Evolutionary conservation across 345 rosid genomes (phyloP), one percentile per base, ranked within the genome.

Genomic region (Eucalyptus dawsonii): DNA sequence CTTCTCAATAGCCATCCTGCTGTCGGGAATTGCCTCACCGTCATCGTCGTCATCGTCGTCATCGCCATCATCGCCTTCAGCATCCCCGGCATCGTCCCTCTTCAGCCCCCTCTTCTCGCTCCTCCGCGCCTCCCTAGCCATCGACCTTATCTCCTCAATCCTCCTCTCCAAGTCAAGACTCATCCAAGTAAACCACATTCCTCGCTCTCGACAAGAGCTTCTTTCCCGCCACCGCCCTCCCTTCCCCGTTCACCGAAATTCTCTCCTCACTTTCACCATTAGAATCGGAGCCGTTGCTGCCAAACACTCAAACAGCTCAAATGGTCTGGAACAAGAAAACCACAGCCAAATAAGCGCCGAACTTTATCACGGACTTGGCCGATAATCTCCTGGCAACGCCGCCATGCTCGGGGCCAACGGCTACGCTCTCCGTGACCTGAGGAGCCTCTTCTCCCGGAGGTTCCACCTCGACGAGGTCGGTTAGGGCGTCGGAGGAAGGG

Each of bases 81-180:
- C 95, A 50, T 80, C 92, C 58, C 89, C 94, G 31, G 89, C 88
- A 44, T 88, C 87, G 24, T 87, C 89, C 85, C 89, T 86, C 90
- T 90, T 89, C 89, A 24, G 22, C 81, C 91, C 88, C 80, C 72
- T 92, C 56, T 86, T 89, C 92, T 97, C 98, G 15, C 72, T 91
- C 89, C 92, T 92, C 47, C 98, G 92, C 16, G 91, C 99, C 80
- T 96, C 95, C 44, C 96, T 93, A 10, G 98, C 98, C 98, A 97
- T 92, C 88, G 88, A 89, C 92, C 95, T 94, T 47, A 96, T 96
- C 91, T 96, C 97, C 86, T 92, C 89, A 86, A 95, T 93, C 91
- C 91, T 96, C 92, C 92, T 91, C 27, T 44, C 45, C 9, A 8
- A 44, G 45, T 44, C 45, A n/a, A 44, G 45, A 44, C 45, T 44